Evolutionary conservation across 768 basidiomycete genomes (phyloP).

Genomic region (Fistulinella prunicolor): DNA sequence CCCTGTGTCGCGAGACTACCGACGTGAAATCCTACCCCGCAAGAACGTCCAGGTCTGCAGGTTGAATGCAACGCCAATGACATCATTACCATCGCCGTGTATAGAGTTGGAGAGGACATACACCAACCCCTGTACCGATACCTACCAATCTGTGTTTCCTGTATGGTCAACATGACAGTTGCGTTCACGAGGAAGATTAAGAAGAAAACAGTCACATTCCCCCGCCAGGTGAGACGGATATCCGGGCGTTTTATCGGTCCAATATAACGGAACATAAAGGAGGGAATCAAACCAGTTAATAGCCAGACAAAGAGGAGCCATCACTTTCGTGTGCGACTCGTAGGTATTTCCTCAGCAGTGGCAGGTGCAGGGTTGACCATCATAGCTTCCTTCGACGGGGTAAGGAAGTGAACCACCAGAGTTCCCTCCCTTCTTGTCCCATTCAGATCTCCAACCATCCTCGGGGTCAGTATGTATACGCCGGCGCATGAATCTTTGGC

Average conservation of each 20-base stretch:
- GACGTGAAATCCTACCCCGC: constrained; percentile 86
- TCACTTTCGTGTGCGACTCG: constrained; percentile 63
- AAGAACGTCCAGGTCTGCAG: constrained; percentile 60
- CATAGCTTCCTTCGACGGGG: constrained; percentile 47
- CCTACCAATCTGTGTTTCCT: constrained; percentile 74
- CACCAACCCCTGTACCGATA: constrained; percentile 77
- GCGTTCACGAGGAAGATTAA: constrained; percentile 79
- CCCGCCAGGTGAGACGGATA: constrained; percentile 88
- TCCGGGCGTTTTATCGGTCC: constrained; percentile 95
- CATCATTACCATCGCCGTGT: constrained; percentile 80
- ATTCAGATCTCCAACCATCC: constrained; percentile 60
- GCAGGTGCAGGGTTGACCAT: constrained; percentile 63
- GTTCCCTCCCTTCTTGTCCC: constrained; percentile 51
- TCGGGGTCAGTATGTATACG: constrained; percentile 41
- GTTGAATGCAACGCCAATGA: constrained; percentile 60
- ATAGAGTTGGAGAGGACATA: constrained; percentile 86
- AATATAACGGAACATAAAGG: constrained; percentile 58
- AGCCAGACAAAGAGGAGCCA: constrained; percentile 85
- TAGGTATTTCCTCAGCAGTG: constrained; percentile 81
- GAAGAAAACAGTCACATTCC: constrained; percentile 86
- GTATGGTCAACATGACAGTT: constrained; percentile 80
- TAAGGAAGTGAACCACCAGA: constrained; percentile 32
- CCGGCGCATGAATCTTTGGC: constrained; percentile 41
- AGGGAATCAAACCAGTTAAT: constrained; percentile 76
- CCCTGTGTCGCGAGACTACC: too few species aligned